Percentiles rank a stretch among this genome's conserved stretches.
Conservation (phyloP, 805 yeast genomes). For the Candida morakotiae region DNA sequence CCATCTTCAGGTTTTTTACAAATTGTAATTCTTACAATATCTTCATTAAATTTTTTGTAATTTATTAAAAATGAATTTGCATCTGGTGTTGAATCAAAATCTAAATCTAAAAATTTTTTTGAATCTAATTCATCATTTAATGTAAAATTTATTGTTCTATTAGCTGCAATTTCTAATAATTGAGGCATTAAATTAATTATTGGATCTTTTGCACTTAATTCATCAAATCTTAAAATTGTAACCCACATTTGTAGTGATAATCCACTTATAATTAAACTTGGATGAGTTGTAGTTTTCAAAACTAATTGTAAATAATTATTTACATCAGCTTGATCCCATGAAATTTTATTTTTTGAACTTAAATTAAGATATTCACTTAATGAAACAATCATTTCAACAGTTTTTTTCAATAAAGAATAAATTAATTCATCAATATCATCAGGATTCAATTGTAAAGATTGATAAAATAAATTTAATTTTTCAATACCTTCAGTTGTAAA, state of each 20-base stretch:
- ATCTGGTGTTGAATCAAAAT: constrained; percentile 85
- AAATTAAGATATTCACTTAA: constrained; percentile 72
- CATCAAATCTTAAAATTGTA: constrained; percentile 77
- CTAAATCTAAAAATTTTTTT: constrained; percentile 68
- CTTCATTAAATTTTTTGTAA: constrained; percentile 82
- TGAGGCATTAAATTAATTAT: constrained; percentile 59
- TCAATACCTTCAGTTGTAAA: constrained; percentile 72
- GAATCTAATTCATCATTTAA: constrained; percentile 64
- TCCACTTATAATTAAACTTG: constrained; percentile 86
- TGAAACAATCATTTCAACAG: constrained; percentile 90
- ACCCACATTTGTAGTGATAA: constrained; percentile 94
- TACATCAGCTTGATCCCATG: constrained; percentile 59
- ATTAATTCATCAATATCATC: constrained; percentile 74
- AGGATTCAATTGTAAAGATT: constrained; percentile 55
- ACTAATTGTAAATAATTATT: constrained; percentile 69
- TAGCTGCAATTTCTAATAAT: constrained; percentile 70
- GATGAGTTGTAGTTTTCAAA: constrained; percentile 74
- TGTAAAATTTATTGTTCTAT: constrained; percentile 70
- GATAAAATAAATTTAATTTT: constrained; percentile 62
- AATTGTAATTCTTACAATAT: constrained; percentile 80
- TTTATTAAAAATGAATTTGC: constrained; percentile 69
- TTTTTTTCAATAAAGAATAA: constrained; percentile 80
- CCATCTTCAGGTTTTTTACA: constrained; percentile 85
- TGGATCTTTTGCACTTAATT: constrained; percentile 53
- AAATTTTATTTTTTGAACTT: constrained; percentile 34